These are phyloP conservation scores for Aspergillus ruber DNA, from an alignment of 2,329 filamentous ascomycete genomes.

Conservation along the genomic window DNA sequence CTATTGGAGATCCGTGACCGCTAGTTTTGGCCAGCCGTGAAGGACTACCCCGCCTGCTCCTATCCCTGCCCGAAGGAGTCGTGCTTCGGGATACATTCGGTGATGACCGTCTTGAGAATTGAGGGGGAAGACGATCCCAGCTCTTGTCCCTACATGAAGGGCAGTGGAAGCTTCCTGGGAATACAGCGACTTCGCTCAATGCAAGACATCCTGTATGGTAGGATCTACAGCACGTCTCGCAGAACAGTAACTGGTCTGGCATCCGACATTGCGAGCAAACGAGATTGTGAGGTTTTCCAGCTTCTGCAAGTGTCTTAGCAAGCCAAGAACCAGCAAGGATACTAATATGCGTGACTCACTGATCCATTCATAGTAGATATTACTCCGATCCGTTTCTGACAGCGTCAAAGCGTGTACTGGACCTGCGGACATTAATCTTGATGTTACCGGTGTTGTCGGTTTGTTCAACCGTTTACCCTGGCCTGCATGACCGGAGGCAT, in stretches of 20 bases:
- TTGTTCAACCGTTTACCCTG: neutral
- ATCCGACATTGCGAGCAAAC: conserved; percentile 22
- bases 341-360: conserved; percentile 9
- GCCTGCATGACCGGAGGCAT: neutral
- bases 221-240: conserved; percentile 26
- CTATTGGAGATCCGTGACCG: neutral
- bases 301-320: conserved; percentile 13
- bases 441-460: neutral
- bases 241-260: conserved; percentile 20
- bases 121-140: neutral
- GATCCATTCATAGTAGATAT: conserved; percentile 25
- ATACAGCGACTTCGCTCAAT: neutral
- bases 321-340: neutral
- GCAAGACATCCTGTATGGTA: conserved; percentile 22
- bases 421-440: neutral
- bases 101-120: neutral
- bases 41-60: neutral
- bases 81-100: neutral
- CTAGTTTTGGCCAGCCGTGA: neutral
- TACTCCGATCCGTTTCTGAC: conserved; percentile 13
- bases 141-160: neutral
- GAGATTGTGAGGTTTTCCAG: conserved; percentile 24
- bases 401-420: conserved; percentile 1
- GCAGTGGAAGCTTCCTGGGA: conserved; percentile 10
- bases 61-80: neutral